These are phyloP conservation scores for Carex parvula DNA, from an alignment of 176 grass and related monocot genomes.

Conservation along the genomic window DNA sequence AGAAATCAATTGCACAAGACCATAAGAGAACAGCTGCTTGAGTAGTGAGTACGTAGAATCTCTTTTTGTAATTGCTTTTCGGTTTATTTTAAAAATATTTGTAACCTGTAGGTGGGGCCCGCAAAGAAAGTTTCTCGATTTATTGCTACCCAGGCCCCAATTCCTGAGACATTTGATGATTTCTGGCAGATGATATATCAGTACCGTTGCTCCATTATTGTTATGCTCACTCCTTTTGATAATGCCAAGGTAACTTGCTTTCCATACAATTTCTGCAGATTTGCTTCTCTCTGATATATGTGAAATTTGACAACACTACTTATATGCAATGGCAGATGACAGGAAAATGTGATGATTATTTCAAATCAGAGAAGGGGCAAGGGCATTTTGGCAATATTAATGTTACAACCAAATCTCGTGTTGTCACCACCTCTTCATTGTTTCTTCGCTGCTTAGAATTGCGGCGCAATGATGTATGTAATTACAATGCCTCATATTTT, in stretches of 20 bases:
- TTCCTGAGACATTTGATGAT: constrained; percentile 61
- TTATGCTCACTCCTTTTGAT: constrained; percentile 85
- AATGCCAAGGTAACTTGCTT: constrained; percentile 43
- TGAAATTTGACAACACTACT: neutral
- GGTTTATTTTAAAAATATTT: neutral
- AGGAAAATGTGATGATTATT: constrained; percentile 62
- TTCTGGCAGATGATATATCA: constrained; percentile 96
- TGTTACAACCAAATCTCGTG: constrained; percentile 31
- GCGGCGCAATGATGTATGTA: constrained; percentile 48
- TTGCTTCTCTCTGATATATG: neutral
- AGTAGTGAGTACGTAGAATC: neutral
- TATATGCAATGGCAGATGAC: constrained; percentile 53
- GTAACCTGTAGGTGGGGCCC: constrained; percentile 24
- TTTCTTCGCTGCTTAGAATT: constrained; percentile 61
- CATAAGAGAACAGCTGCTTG: neutral
- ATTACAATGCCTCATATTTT: neutral
- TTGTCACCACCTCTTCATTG: constrained; percentile 34
- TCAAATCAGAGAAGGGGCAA: constrained; percentile 38
- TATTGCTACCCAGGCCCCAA: constrained; percentile 88
- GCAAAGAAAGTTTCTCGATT: constrained; percentile 35
- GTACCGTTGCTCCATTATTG: constrained; percentile 67
- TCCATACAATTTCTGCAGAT: neutral
- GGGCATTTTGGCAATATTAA: constrained; percentile 60
- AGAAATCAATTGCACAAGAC: neutral
- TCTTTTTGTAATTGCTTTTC: neutral